These are phyloP conservation scores for Ceratocystis lukuohia DNA, from an alignment of 2,329 filamentous ascomycete genomes.

Conservation along the genomic window DNA sequence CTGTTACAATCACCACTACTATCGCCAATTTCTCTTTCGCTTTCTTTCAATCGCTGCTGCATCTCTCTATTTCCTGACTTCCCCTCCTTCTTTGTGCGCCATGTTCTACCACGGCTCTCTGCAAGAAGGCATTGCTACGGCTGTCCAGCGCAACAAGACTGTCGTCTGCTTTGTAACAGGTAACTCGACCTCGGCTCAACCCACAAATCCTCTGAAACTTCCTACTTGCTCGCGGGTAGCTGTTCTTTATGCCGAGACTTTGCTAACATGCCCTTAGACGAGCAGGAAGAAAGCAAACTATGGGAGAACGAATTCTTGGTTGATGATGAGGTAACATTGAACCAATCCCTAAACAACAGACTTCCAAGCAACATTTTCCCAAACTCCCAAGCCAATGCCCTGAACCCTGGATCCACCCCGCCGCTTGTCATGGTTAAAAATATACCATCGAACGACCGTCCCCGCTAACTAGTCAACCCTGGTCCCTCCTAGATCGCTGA, in stretches of 20 bases:
- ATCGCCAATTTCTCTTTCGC: neutral
- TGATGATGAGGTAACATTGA: constrained; percentile 38
- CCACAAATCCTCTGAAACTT: neutral
- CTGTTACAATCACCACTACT: neutral
- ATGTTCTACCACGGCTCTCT: constrained; percentile 78
- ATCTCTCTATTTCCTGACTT: neutral
- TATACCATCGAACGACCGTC: no score
- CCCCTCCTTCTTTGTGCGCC: constrained; percentile 13
- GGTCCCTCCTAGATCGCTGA: constrained; percentile 34
- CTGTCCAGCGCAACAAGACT: constrained; percentile 60
- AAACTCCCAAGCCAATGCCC: neutral
- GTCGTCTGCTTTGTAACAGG: constrained; percentile 77
- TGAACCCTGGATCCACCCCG: neutral
- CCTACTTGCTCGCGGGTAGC: no score
- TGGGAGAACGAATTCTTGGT: constrained; percentile 61
- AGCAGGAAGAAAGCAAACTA: constrained; percentile 49
- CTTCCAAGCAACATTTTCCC: neutral
- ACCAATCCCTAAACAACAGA: neutral
- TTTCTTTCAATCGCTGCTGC: neutral
- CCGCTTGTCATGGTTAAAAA: no score
- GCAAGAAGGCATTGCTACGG: constrained; percentile 65
- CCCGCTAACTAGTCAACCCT: neutral
- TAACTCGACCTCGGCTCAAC: constrained; percentile 28
- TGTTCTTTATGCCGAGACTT: neutral
- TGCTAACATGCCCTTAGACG: constrained; percentile 38